These are phyloP conservation scores for Raddia distichophylla DNA, from an alignment of 176 grass and related monocot species.

Conservation along the genomic window DNA sequence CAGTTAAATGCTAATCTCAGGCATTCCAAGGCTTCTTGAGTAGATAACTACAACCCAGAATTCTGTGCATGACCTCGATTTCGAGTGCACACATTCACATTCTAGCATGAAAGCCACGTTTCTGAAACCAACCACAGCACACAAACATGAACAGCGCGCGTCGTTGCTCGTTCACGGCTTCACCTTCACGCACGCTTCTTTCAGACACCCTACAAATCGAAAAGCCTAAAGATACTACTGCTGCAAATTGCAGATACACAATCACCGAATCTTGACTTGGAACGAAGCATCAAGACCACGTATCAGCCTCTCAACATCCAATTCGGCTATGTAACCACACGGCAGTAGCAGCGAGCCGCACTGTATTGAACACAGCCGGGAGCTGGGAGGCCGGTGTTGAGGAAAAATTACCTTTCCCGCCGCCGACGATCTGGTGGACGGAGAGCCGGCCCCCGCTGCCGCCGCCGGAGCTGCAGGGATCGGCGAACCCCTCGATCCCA, in stretches of 20 bases:
- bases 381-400: neutral
- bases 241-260: neutral
- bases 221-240: neutral
- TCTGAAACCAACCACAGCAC: neutral
- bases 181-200: neutral
- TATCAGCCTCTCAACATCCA: neutral
- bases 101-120: neutral
- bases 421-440: slow-evolving; percentile 81
- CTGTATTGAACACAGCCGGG: neutral
- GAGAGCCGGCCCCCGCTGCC: slow-evolving; percentile 48
- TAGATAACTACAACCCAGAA: neutral
- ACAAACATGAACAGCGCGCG: slow-evolving; percentile 1
- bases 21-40: neutral
- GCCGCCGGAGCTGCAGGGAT: slow-evolving; percentile 61
- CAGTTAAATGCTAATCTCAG: neutral
- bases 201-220: neutral
- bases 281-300: neutral
- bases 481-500: slow-evolving; percentile 51
- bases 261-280: neutral
- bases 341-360: neutral
- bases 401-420: slow-evolving; percentile 63
- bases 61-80: neutral
- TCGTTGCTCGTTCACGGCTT: neutral
- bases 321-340: neutral
- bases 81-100: neutral